phyloP scores from a whole-genome alignment of 805 yeast species.

The Saccharomycopsis synnaedendra region DNA sequence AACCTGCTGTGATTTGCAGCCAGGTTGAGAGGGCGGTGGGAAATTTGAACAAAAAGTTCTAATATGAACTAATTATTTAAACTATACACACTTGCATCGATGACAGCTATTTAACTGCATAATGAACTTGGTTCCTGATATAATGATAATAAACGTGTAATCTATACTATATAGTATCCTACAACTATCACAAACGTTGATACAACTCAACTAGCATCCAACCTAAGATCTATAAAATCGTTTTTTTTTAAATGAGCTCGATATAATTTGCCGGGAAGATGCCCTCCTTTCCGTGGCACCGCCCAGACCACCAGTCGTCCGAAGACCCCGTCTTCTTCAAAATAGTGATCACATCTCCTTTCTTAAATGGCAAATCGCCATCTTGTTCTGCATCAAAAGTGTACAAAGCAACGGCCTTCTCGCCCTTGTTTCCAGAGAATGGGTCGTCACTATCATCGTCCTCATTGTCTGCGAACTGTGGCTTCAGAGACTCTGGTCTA shows the following conservation, averaged over 20 bases:
- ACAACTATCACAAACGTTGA: too few species aligned
- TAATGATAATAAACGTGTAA: too few species aligned
- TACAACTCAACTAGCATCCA: too few species aligned
- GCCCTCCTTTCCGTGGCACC: conserved; percentile 72
- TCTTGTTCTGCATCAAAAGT: conserved; percentile 83
- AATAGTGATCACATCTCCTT: conserved; percentile 88
- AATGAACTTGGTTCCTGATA: too few species aligned
- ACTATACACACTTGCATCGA: too few species aligned
- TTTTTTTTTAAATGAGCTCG: conserved; percentile 32
- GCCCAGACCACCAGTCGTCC: conserved; percentile 99
- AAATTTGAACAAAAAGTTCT: not conserved
- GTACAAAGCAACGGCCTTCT: conserved; percentile 83
- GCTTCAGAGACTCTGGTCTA: conserved; percentile 26
- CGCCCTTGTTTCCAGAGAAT: conserved; percentile 27
- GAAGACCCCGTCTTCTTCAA: conserved; percentile 76
- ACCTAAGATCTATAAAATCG: too few species aligned
- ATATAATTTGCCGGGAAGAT: conserved; percentile 97
- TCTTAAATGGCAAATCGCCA: conserved; percentile 88
- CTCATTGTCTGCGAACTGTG: conserved; percentile 27
- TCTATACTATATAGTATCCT: too few species aligned
- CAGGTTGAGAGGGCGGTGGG: conserved; percentile 8
- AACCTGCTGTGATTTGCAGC: conserved; percentile 16
- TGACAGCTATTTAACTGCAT: too few species aligned
- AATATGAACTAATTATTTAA: too few species aligned
- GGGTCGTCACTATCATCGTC: conserved; percentile 29